Conservation (phyloP, 352 stramenopile genomes). For the Globisporangium cylindrosporum region DNA sequence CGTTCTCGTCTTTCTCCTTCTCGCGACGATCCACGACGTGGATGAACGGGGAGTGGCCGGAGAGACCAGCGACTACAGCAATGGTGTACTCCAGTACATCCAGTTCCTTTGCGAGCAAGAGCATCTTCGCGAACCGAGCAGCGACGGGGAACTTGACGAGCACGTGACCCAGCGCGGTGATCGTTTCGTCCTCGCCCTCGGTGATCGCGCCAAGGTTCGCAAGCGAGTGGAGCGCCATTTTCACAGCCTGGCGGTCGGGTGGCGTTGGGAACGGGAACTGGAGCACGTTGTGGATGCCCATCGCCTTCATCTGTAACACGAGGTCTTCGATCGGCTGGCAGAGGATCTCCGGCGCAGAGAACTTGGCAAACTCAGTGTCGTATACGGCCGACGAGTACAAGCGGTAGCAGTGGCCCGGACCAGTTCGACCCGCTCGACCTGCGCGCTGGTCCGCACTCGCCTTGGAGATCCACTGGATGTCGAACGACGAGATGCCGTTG, state of each 20-base stretch:
- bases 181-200: constrained; percentile 48
- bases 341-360: constrained; percentile 88
- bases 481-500: constrained; percentile 92
- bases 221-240: constrained; percentile 84
- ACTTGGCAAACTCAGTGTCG: constrained; percentile 92
- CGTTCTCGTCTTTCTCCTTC: constrained; percentile 33
- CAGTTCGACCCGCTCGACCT: constrained; percentile 94
- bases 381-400: constrained; percentile 97
- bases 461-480: constrained; percentile 91
- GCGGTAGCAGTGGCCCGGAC: constrained; percentile 97
- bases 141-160: constrained; percentile 88
- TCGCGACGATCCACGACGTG: constrained; percentile 54
- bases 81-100: constrained; percentile 78
- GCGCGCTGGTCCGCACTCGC: constrained; percentile 86
- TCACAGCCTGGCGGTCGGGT: constrained; percentile 86
- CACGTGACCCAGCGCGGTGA: constrained; percentile 77
- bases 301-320: constrained; percentile 97
- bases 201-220: constrained; percentile 73
- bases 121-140: constrained; percentile 88
- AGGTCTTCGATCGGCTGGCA: constrained; percentile 94
- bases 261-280: constrained; percentile 96
- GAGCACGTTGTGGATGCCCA: constrained; percentile 94
- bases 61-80: constrained; percentile 73
- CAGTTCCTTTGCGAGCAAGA: constrained; percentile 77
- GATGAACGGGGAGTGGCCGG: constrained; percentile 75